Conservation (phyloP, 257 asterid genomes). For the Fraxinus americana region DNA sequence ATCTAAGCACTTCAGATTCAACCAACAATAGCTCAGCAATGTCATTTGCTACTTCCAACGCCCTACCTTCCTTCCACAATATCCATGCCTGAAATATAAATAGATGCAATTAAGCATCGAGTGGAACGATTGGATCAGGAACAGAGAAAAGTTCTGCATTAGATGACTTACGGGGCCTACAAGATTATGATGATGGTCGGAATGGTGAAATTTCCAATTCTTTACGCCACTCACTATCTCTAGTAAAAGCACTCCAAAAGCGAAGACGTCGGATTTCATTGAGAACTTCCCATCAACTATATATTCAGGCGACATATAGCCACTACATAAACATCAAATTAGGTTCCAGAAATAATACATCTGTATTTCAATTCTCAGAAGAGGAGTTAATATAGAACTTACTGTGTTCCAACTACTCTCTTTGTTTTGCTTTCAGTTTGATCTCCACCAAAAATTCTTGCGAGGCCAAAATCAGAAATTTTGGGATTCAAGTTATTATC, state of each 20-base stretch:
- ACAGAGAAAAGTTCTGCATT: no score
- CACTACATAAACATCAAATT: background rate
- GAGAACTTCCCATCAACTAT: conserved; percentile 37
- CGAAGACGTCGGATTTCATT: conserved; percentile 39
- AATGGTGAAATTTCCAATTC: conserved; percentile 32
- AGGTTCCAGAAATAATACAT: background rate
- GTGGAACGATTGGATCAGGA: no score
- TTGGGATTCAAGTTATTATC: no score
- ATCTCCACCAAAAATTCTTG: no score
- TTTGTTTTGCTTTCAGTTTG: background rate
- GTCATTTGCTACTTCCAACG: conserved; percentile 19
- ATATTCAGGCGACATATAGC: conserved; percentile 43
- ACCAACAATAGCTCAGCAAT: background rate
- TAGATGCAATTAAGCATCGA: background rate
- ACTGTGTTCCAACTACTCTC: background rate
- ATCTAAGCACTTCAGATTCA: conserved; percentile 24
- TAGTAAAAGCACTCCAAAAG: conserved; percentile 35
- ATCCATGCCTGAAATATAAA: conserved; percentile 35
- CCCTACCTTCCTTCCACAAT: conserved; percentile 32
- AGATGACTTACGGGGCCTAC: conserved; percentile 30
- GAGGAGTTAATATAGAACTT: background rate
- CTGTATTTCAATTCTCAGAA: background rate
- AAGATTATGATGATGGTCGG: conserved; percentile 36
- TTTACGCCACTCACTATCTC: conserved; percentile 40
- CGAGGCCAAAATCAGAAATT: no score